Percentiles rank a stretch among this genome's conserved stretches.
Evolutionary conservation across 2,329 filamentous ascomycete genomes (phyloP).

Genomic region (Talaromyces sp.): DNA sequence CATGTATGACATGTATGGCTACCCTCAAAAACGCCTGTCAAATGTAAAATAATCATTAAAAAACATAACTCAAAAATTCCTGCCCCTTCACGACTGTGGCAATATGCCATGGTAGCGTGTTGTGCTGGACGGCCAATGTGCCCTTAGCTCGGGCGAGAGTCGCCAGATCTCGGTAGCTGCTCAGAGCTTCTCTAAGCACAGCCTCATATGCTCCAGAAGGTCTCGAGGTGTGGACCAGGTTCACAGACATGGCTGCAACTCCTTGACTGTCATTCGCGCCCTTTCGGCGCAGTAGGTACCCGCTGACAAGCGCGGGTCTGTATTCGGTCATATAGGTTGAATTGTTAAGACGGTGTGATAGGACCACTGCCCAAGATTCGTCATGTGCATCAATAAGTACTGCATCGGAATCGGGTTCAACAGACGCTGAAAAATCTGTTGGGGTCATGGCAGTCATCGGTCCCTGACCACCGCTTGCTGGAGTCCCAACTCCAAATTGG

Average conservation of each 20-base stretch:
- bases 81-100: conserved; percentile 40
- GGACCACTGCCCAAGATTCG: conserved; percentile 55
- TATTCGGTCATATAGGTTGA: conserved; percentile 37
- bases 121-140: conserved; percentile 35
- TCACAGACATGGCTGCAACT: conserved; percentile 35
- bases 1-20: background rate
- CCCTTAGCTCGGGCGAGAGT: conserved; percentile 39
- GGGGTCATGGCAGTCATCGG: conserved; percentile 34
- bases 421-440: conserved; percentile 23
- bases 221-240: conserved; percentile 34
- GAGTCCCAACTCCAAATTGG: conserved; percentile 36
- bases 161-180: conserved; percentile 41
- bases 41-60: conserved; percentile 21
- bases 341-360: conserved; percentile 45
- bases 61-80: conserved; percentile 36
- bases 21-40: background rate
- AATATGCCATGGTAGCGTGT: conserved; percentile 45
- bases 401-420: conserved; percentile 51
- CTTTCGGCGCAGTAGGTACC: conserved; percentile 43
- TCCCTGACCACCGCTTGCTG: conserved; percentile 22
- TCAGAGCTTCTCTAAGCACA: conserved; percentile 37
- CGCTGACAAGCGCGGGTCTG: conserved; percentile 40
- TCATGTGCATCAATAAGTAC: conserved; percentile 54
- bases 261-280: conserved; percentile 38
- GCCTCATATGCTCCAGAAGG: conserved; percentile 26